Evolutionary conservation across 2,329 filamentous ascomycete genomes (phyloP), one percentile per base, ranked within the genome.

Genomic region (Exophiala xenobiotica): DNA sequence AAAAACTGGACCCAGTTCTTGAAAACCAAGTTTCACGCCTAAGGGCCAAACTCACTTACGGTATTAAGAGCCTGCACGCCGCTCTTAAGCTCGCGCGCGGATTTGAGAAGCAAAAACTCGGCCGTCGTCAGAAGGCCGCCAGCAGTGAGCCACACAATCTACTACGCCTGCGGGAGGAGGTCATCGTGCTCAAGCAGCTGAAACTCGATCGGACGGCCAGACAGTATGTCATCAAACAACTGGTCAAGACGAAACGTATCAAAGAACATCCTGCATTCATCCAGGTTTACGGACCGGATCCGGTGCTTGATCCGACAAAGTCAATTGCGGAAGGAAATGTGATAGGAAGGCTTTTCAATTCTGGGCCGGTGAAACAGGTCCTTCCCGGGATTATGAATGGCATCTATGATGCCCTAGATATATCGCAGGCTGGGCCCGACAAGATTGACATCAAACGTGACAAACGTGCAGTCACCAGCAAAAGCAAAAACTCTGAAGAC

Each of bases 91-190:
- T 78, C 7, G 79, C 79, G 27, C 78, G 79, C 37, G 78, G 78
- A 8, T 82, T 85, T 58, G 82, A 86, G 65, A 72, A 81, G 43
- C 82, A 85, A 66, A 85, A 85, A 64, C 70, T 84, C 51, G 78
- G 80, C 18, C 73, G 81, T 11, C 70, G 82, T 50, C 75, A 78
- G 59, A 85, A 85, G 64, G 73, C 71, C 2, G 79, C 79, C 0
- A 70, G 68, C 33, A 70, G 70, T 8, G 73, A 79, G 24, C 56
- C 61, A 4, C 63, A 67, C 19, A 65, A 66, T 4, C 52, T 71
- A 53, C 67, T 66, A 16, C 70, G 80, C 4, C 63, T 84, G 24
- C 70, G 76, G 24, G 72, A 72, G 40, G 82, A 85, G 63, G 76
- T 83, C 38, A 68, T 72, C 38, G 77, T 77, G 18, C 65, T 84